A percentile compares a stretch with the other conserved stretches of the same genome.
phyloP scores from a whole-genome alignment of 1,284 basidiomycete genomes.

The Leucoagaricus sp. region DNA sequence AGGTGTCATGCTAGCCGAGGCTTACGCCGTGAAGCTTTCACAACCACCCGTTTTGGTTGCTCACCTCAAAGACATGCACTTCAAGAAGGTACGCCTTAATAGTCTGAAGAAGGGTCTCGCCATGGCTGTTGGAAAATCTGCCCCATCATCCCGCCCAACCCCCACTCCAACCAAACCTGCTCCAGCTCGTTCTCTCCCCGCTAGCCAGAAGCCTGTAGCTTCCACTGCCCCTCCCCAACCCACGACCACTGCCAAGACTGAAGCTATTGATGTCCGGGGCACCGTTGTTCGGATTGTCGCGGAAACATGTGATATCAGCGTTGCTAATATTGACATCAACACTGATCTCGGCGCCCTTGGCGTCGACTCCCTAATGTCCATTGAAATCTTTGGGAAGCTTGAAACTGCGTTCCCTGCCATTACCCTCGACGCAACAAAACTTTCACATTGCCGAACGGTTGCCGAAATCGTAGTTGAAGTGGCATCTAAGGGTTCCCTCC shows the following conservation, averaged over 20 bases:
- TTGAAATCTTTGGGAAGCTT: slow-evolving; percentile 47
- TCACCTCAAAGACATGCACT: slow-evolving; percentile 54
- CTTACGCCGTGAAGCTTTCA: slow-evolving; percentile 45
- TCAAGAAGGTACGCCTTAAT: slow-evolving; percentile 51
- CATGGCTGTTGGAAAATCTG: slow-evolving; percentile 29
- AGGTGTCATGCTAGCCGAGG: slow-evolving; percentile 47
- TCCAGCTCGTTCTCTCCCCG: background rate
- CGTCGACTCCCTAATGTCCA: slow-evolving; percentile 58
- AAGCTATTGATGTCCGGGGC: slow-evolving; percentile 20
- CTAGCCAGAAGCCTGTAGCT: background rate
- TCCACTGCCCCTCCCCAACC: background rate
- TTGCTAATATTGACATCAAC: slow-evolving; percentile 28
- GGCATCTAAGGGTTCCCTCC: slow-evolving; percentile 2
- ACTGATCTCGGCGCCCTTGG: slow-evolving; percentile 49
- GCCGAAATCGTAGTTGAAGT: slow-evolving; percentile 35
- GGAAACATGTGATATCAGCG: slow-evolving; percentile 41
- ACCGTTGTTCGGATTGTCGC: slow-evolving; percentile 36
- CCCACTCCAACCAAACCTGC: background rate
- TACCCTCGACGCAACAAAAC: slow-evolving; percentile 31
- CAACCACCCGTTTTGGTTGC: slow-evolving; percentile 47
- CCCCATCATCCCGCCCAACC: background rate
- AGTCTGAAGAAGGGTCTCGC: slow-evolving; percentile 48
- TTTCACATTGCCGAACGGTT: slow-evolving; percentile 41
- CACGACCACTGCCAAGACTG: slow-evolving; percentile 21
- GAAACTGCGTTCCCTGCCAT: slow-evolving; percentile 34